Percentiles rank a stretch among this genome's conserved stretches.
phyloP scores from a whole-genome alignment of 2,329 filamentous ascomycete genomes.

The Cercospora sojina region DNA sequence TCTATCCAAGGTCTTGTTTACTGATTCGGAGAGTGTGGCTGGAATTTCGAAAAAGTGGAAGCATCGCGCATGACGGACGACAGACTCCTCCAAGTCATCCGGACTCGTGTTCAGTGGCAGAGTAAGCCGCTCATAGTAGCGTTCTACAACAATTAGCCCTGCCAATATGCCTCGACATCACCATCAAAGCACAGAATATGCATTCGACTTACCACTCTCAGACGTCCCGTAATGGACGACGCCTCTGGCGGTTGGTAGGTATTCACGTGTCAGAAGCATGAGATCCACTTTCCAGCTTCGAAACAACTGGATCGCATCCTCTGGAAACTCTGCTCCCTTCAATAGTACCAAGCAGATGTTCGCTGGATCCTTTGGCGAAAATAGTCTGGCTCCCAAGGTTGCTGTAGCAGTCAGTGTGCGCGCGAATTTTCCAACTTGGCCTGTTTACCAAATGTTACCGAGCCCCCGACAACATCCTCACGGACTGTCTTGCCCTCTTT shows the following conservation, averaged over 20 bases:
- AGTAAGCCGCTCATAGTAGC: slow-evolving; percentile 29
- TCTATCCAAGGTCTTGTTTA: slow-evolving; percentile 8
- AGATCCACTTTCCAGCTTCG: slow-evolving; percentile 27
- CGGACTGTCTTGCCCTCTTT: slow-evolving; percentile 17
- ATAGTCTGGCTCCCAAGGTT: slow-evolving; percentile 30
- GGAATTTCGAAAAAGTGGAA: slow-evolving; percentile 34
- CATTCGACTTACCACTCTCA: slow-evolving; percentile 18
- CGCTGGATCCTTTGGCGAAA: slow-evolving; percentile 4
- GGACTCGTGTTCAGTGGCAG: slow-evolving; percentile 24
- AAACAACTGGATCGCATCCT: slow-evolving; percentile 20
- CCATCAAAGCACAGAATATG: neutral
- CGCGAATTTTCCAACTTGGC: neutral
- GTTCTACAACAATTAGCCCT: slow-evolving; percentile 12
- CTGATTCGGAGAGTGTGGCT: slow-evolving; percentile 18
- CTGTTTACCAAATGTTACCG: slow-evolving; percentile 26
- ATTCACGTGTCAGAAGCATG: slow-evolving; percentile 14
- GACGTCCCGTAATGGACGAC: slow-evolving; percentile 28
- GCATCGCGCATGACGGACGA: slow-evolving; percentile 9
- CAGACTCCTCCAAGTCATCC: slow-evolving; percentile 16
- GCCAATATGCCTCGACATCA: neutral
- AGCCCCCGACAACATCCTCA: slow-evolving; percentile 30
- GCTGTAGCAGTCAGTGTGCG: slow-evolving; percentile 21
- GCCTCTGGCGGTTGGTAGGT: slow-evolving; percentile 28
- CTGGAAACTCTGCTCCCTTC: slow-evolving; percentile 30
- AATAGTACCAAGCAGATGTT: slow-evolving; percentile 27